Evolutionary conservation across 345 rosid genomes (phyloP).

Genomic region (Clarkia xantiana): DNA sequence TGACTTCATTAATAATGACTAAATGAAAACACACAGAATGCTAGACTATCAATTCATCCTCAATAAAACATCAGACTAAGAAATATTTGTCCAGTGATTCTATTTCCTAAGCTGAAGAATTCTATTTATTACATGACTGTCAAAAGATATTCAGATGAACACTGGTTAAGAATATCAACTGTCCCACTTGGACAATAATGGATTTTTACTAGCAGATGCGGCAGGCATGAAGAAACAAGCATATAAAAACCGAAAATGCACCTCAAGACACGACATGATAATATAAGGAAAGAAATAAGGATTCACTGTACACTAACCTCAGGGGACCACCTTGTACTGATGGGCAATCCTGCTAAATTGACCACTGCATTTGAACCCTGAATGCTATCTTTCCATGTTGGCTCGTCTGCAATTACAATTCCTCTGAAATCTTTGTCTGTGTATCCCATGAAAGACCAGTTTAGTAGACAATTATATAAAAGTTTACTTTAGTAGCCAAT

Average conservation of each 20-base stretch:
- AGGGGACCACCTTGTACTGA: constrained; percentile 86
- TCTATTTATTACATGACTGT: too few relatives aligned
- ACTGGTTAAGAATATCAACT: too few relatives aligned
- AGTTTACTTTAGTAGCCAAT: not conserved
- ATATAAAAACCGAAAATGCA: not conserved
- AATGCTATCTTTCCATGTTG: constrained; percentile 60
- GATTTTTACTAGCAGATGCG: not conserved
- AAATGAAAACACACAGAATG: too few relatives aligned
- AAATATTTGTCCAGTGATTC: too few relatives aligned
- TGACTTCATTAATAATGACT: not conserved
- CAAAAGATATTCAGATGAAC: too few relatives aligned
- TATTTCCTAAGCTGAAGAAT: too few relatives aligned
- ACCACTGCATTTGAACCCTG: constrained; percentile 77
- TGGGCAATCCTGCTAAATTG: constrained; percentile 85
- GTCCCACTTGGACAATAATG: too few relatives aligned
- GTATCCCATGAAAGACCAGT: constrained; percentile 3
- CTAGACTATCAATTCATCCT: too few relatives aligned
- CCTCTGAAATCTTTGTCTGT: constrained; percentile 62
- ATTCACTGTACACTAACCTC: constrained; percentile 36
- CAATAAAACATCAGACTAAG: too few relatives aligned
- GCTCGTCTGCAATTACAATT: constrained; percentile 56
- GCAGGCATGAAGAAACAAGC: not conserved
- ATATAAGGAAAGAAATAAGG: constrained; percentile 1
- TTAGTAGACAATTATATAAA: too few relatives aligned
- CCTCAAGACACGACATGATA: not conserved